phyloP scores from a whole-genome alignment of 768 basidiomycete species.

The Boletus subcaerulescens region DNA sequence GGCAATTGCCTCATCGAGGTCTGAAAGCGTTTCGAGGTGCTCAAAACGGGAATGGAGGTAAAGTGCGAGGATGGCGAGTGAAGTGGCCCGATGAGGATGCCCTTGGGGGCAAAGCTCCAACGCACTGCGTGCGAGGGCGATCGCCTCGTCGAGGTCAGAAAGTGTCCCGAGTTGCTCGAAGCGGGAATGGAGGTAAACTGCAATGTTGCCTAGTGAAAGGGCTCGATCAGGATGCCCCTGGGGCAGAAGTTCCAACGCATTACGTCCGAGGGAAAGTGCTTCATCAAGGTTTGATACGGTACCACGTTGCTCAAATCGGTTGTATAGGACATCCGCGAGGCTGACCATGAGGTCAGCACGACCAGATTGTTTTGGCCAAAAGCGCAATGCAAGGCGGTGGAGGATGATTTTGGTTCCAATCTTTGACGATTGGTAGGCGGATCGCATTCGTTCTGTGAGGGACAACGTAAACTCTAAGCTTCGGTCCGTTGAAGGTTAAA shows the following conservation, averaged over 20 bases:
- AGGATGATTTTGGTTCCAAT: neutral
- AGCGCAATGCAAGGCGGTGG: neutral
- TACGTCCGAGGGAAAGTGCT: neutral
- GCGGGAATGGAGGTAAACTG: neutral
- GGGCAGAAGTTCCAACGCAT: neutral
- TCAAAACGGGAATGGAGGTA: neutral
- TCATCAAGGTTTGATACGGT: neutral
- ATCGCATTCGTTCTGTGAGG: neutral
- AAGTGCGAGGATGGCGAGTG: neutral
- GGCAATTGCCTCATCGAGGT: neutral
- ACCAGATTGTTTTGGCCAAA: neutral
- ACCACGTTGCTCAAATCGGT: neutral
- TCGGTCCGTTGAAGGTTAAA: neutral
- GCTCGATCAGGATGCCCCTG: neutral
- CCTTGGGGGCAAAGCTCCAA: neutral
- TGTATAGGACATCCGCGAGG: neutral
- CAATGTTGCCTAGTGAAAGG: neutral
- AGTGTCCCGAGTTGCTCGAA: neutral
- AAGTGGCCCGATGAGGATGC: neutral
- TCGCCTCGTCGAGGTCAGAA: neutral
- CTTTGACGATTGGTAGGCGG: neutral
- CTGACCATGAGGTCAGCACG: neutral
- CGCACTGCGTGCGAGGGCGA: neutral
- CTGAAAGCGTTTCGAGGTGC: neutral
- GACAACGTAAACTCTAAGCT: neutral